Base-by-base conservation (phyloP, 768 basidiomycete genomes). In the Termitomyces sp. region DNA sequence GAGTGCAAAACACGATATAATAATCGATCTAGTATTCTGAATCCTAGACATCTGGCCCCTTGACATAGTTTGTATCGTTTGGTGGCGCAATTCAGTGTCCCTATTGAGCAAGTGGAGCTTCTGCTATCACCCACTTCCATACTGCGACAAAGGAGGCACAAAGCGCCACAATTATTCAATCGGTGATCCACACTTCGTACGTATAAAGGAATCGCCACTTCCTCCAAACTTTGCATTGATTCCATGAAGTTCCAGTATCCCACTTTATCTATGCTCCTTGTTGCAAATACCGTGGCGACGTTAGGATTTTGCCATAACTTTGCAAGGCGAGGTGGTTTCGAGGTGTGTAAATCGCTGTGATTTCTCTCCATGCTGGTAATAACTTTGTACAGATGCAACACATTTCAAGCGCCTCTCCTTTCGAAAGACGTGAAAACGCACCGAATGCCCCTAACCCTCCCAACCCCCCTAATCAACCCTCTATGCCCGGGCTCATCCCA, bases 171-270 rank as follows among this genome's bases (percentile, higher is more conserved):
- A 20, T 32, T 13, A 10, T 38, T 4, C 43, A 5, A 28, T 49
- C 23, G 32, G 55, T 4, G 56, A 57, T 40, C 56, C 56, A 57
- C 56, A 23, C 16, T 50, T 50, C 49, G 48, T 23, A 23, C 40
- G n/a, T 47, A 47, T 47, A 57, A 50, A 57, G 5, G 20, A 43
- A 38, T 12, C 6, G 28, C 4, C 7, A 23, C 26, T 28, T n/a
- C 7, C 49, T 28, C 5, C 49, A n/a, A 9, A 3, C 4, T 5
- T 2, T 30, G 10, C 5, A 20, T 16, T 9, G 0, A 26, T n/a
- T 20, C 2, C 13, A 1, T 59, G 58, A 59, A 40, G 40, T n/a
- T 59, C 4, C 51, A 48, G 23, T 28, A 20, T 20, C 32, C 53
- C 16, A 35, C 58, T 23, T 23, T 53, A 3, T 20, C 44, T 8